These are phyloP conservation scores for Pueraria montana DNA, from an alignment of 306 rosid species.

Conservation along the genomic window DNA sequence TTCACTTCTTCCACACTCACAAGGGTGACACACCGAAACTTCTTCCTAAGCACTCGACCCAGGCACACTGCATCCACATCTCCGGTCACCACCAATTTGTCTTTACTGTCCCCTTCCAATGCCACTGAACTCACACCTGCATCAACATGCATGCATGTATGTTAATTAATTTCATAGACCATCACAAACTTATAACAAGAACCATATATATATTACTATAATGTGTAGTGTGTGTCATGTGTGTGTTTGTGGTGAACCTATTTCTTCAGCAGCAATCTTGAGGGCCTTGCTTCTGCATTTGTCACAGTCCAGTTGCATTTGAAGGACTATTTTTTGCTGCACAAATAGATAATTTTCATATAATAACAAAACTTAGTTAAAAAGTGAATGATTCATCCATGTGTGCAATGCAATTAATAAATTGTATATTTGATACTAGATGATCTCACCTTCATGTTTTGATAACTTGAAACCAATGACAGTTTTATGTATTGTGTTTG, in stretches of 20 bases:
- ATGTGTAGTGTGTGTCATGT: not conserved
- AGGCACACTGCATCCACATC: constrained; percentile 38
- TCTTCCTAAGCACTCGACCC: constrained; percentile 26
- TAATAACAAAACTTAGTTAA: not conserved
- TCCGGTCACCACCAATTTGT: constrained; percentile 41
- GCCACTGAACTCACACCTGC: constrained; percentile 47
- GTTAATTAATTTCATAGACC: too few relatives aligned
- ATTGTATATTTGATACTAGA: not conserved
- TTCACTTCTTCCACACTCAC: constrained; percentile 29
- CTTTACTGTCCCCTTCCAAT: constrained; percentile 23
- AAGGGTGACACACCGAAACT: constrained; percentile 21
- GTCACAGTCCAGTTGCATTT: constrained; percentile 38
- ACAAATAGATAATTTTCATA: not conserved
- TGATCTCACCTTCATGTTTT: constrained; percentile 34
- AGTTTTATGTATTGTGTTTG: not conserved
- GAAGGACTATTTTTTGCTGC: constrained; percentile 48
- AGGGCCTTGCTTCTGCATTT: constrained; percentile 45
- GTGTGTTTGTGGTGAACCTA: constrained; percentile 17
- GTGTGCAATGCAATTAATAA: not conserved
- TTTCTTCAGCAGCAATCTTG: constrained; percentile 33
- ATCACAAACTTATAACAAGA: not conserved
- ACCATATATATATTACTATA: not conserved
- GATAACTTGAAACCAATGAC: not conserved
- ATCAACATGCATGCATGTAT: not conserved
- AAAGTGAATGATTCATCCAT: not conserved